phyloP scores from a whole-genome alignment of 441 rosid species.

The Jatropha podagrica region DNA sequence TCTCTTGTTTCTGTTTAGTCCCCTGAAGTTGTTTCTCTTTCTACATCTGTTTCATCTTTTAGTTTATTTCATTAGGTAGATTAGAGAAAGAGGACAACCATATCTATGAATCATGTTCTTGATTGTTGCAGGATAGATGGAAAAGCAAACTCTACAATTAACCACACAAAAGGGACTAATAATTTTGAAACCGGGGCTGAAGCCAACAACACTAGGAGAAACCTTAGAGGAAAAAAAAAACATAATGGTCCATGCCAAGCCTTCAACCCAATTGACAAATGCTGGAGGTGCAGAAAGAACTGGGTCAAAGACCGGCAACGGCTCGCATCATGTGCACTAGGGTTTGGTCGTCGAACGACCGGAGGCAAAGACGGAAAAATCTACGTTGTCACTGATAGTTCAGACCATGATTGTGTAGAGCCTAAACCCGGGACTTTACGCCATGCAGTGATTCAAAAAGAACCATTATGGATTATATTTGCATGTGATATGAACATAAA shows the following conservation, averaged over 20 bases:
- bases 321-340: conserved; percentile 76
- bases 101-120: no score
- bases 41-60: no score
- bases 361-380: conserved; percentile 74
- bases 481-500: conserved; percentile 68
- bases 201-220: conserved; percentile 44
- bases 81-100: no score
- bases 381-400: conserved; percentile 66
- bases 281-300: conserved; percentile 59
- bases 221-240: conserved; percentile 23
- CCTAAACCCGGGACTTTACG: conserved; percentile 86
- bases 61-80: no score
- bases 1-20: no score
- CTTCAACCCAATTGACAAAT: conserved; percentile 56
- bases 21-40: no score
- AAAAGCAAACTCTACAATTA: no score
- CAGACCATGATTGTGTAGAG: conserved; percentile 54
- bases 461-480: conserved; percentile 84
- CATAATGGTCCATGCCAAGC: conserved; percentile 42
- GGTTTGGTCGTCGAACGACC: conserved; percentile 72
- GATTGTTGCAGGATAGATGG: no score
- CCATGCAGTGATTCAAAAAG: conserved; percentile 74
- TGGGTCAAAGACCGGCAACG: conserved; percentile 54
- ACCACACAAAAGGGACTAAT: no score
- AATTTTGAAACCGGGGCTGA: not conserved